Conservation (phyloP, 108 stramenopile species). For the Skeletonema costatum region DNA sequence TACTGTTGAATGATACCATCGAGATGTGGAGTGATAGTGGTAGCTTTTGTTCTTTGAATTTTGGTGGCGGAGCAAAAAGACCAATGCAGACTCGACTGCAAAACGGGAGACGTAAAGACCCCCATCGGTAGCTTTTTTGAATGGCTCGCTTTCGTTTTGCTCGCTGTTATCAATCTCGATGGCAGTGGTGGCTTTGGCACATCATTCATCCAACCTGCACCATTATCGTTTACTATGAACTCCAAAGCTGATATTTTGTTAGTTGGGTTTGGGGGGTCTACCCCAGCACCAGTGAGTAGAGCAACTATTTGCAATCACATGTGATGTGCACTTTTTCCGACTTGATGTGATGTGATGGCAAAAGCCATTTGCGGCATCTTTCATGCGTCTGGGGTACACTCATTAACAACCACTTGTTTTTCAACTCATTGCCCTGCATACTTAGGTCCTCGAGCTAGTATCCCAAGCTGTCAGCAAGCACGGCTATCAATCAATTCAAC, state of each 20-base stretch:
- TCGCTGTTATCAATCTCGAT: not conserved
- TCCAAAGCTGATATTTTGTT: constrained; percentile 34
- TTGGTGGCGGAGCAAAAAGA: not conserved
- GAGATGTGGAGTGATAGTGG: not conserved
- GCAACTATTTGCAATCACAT: not conserved
- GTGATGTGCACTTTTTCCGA: not conserved
- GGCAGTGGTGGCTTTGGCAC: not conserved
- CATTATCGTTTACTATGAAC: not conserved
- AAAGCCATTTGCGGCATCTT: not conserved
- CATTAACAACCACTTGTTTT: not conserved
- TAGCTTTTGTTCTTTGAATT: not conserved
- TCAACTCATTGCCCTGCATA: not conserved
- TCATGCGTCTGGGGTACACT: not conserved
- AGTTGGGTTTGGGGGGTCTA: constrained; percentile 80
- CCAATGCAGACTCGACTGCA: not conserved
- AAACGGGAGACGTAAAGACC: not conserved
- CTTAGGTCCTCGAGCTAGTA: constrained; percentile 77
- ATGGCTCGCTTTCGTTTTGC: not conserved
- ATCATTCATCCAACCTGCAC: not conserved
- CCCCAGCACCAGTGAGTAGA: constrained; percentile 59
- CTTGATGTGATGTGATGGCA: not conserved
- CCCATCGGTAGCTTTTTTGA: not conserved
- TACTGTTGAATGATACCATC: not conserved
- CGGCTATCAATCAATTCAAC: constrained; percentile 53
- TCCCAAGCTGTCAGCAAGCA: constrained; percentile 44